phyloP scores from a whole-genome alignment of 768 basidiomycete genomes.

The Tephrocybe sp. region DNA sequence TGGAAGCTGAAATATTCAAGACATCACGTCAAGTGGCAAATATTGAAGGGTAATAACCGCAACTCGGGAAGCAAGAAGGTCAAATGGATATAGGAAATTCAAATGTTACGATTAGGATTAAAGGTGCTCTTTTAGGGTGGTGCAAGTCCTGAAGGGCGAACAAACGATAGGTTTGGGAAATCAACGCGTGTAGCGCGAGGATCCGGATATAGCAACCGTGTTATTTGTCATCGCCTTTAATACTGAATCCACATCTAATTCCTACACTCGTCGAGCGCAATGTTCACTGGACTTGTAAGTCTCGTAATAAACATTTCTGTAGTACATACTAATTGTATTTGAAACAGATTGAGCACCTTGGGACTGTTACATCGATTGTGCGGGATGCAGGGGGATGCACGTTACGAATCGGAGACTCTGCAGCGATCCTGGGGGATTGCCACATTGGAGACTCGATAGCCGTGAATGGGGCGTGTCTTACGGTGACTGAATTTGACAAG shows the following conservation, averaged over 20 bases:
- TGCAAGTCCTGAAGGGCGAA: too few relatives aligned
- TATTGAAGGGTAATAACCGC: too few relatives aligned
- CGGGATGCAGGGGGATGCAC: conserved; percentile 77
- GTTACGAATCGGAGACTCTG: conserved; percentile 70
- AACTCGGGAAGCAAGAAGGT: too few relatives aligned
- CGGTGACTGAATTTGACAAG: conserved; percentile 81
- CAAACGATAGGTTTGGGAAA: too few relatives aligned
- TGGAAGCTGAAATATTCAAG: too few relatives aligned
- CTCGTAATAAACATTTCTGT: not conserved
- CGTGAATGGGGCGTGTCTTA: conserved; percentile 85
- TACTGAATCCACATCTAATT: not conserved
- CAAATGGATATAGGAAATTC: too few relatives aligned
- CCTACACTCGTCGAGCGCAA: conserved; percentile 22
- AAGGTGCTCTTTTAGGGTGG: too few relatives aligned
- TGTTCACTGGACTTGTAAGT: conserved; percentile 82
- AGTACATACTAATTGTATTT: not conserved
- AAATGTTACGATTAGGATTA: too few relatives aligned
- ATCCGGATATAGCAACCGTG: not conserved
- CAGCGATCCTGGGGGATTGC: conserved; percentile 81
- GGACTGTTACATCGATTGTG: conserved; percentile 63
- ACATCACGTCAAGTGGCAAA: too few relatives aligned
- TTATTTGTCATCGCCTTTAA: conserved; percentile 11
- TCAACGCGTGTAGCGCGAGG: too few relatives aligned
- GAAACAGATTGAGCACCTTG: conserved; percentile 89
- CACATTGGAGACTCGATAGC: conserved; percentile 93